These are phyloP conservation scores for Besnoitia besnoiti DNA, from an alignment of 169 alveolate genomes.

Conservation along the genomic window DNA sequence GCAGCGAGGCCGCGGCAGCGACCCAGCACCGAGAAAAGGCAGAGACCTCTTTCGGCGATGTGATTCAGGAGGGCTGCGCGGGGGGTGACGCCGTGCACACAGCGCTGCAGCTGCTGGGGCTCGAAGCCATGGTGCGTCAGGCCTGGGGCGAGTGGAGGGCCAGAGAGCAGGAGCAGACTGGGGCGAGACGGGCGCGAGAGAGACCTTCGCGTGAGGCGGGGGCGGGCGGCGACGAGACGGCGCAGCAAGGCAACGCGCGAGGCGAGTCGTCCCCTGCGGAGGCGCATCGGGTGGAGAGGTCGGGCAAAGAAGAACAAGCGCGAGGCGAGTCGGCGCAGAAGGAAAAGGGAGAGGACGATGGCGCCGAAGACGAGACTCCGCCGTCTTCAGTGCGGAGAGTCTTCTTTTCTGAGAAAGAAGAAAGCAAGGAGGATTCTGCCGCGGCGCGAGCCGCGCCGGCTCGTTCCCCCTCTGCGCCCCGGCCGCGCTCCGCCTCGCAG, in stretches of 20 bases:
- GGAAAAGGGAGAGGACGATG: neutral
- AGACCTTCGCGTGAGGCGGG: neutral
- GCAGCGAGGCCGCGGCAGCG: neutral
- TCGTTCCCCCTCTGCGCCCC: neutral
- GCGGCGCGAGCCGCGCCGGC: neutral
- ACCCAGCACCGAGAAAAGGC: too few species aligned
- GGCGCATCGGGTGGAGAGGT: neutral
- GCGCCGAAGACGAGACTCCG: neutral
- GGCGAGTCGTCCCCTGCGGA: neutral
- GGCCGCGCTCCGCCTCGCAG: neutral
- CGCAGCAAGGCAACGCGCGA: neutral
- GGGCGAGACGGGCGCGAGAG: neutral
- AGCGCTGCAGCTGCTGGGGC: neutral
- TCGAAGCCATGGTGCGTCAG: neutral
- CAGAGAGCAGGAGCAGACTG: neutral
- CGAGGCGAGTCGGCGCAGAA: neutral
- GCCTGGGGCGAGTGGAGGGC: neutral
- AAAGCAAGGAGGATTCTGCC: neutral
- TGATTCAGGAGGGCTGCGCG: neutral
- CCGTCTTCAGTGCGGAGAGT: neutral
- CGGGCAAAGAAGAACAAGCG: neutral
- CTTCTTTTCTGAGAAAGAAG: neutral
- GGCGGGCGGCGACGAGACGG: neutral
- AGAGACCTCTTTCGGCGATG: neutral
- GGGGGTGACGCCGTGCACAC: neutral